phyloP scores from a whole-genome alignment of 441 rosid genomes.

The Corymbia citriodora region DNA sequence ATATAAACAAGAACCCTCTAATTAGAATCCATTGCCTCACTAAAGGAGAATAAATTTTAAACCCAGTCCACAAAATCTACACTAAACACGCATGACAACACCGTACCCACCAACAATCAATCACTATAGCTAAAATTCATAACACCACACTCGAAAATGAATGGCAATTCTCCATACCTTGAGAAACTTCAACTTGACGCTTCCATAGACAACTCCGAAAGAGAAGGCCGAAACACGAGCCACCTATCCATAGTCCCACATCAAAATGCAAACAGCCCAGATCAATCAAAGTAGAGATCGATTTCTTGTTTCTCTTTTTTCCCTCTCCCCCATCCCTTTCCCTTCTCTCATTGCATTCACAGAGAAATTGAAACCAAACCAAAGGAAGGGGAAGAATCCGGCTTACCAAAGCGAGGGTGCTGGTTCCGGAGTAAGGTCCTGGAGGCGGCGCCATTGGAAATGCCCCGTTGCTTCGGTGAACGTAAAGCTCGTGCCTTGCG shows the following conservation, averaged over 20 bases:
- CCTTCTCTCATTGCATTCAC: not conserved
- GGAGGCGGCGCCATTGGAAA: constrained; percentile 66
- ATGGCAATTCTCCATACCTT: constrained; percentile 26
- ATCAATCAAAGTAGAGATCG: not conserved
- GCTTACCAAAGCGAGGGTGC: constrained; percentile 84
- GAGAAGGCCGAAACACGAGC: constrained; percentile 71
- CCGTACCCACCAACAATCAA: not conserved
- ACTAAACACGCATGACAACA: not conserved
- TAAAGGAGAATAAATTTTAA: not conserved
- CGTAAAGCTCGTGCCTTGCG: not conserved
- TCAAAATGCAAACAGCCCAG: not conserved
- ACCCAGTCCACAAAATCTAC: not conserved
- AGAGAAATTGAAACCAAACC: not conserved
- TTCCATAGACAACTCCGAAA: constrained; percentile 60
- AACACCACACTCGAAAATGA: not conserved
- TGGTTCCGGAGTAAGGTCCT: constrained; percentile 89
- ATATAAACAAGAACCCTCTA: not conserved
- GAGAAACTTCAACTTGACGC: constrained; percentile 57
- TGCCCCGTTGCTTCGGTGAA: not conserved
- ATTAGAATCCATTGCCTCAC: not conserved
- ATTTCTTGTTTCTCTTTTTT: not conserved
- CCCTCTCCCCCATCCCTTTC: not conserved
- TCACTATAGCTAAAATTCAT: not conserved
- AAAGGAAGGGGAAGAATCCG: not conserved
- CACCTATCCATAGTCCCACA: constrained; percentile 29